Conservation (phyloP, 371 early-diverging fungal genomes). For the Coemansia linderi region DNA sequence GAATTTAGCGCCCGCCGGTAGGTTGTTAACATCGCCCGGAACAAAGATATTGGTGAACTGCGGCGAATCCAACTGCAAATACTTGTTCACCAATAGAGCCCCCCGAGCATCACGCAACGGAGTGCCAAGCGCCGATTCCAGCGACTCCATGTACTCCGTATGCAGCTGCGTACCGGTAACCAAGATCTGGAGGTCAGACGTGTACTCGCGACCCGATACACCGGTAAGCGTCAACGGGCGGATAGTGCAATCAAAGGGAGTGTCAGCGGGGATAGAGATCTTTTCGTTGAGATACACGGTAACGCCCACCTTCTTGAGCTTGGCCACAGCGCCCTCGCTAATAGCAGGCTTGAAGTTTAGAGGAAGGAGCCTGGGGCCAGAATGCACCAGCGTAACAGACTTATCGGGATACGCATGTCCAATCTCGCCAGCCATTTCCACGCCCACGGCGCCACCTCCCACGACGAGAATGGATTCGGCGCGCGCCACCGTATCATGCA, state of each 20-base stretch:
- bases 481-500: conserved; percentile 42
- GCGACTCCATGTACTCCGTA: conserved; percentile 29
- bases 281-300: conserved; percentile 58
- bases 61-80: conserved; percentile 59
- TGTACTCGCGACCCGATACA: conserved; percentile 46
- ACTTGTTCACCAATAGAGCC: conserved; percentile 54
- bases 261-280: conserved; percentile 33
- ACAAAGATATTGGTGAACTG: conserved; percentile 57
- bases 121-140: conserved; percentile 18
- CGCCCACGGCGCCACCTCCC: conserved; percentile 64
- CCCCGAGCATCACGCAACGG: conserved; percentile 21
- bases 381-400: conserved; percentile 59
- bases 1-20: conserved; percentile 56
- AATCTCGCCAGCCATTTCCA: conserved; percentile 65
- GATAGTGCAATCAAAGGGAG: conserved; percentile 26
- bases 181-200: conserved; percentile 60
- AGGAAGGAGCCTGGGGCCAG: conserved; percentile 43
- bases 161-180: conserved; percentile 56
- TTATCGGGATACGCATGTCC: conserved; percentile 55
- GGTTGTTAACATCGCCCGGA: conserved; percentile 62
- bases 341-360: conserved; percentile 41
- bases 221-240: conserved; percentile 20
- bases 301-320: conserved; percentile 48
- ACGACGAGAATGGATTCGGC: conserved; percentile 59
- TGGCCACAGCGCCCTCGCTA: conserved; percentile 26